Base-by-base conservation (phyloP, 768 basidiomycete genomes). In the Lepiota brunneoincarnata region DNA sequence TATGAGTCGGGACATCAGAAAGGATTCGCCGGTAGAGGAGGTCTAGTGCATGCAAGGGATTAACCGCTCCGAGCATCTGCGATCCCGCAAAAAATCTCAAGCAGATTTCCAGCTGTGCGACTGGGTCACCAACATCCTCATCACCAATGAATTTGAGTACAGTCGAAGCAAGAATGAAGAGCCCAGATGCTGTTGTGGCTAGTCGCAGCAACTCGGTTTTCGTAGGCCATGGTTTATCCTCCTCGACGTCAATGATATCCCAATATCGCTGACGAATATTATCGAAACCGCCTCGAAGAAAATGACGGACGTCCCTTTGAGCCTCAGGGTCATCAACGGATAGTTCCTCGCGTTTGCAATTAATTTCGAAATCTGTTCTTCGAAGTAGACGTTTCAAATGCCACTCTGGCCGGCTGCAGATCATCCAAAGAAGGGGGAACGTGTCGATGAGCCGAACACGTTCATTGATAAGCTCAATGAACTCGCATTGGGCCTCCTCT, bases 101-200 rank as follows among this genome's bases (percentile, higher is more conserved):
- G 14, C 51, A 52, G 34, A 44, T 20, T n/a, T 52, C n/a, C 3
- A 52, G 42, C 21, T 52, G 51, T 5, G 34, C 21, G 15, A 17
- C 17, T 23, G 51, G 51, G n/a, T 52, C 34, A 11, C 15, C 14
- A 9, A 3, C 5, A 17, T 44, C 5, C 15, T 17, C 18, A 15
- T 56, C 55, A 6, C 34, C 49, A 23, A 56, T 21, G 21, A 49
- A 56, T 12, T 39, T 18, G 21, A 50, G 23, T 1, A 56, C 26
- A 12, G 31, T 37, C 14, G 48, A 35, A 2, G 34, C 48, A 28
- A 40, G 50, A 26, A 39, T 39, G 47, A 56, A 50, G 28, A 42
- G 48, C 2, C 55, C 55, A 4, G 48, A 56, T 3, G 55, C 40
- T 5, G 18, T n/a, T 2, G 12, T n/a, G 1, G 37, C n/a, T 11